Evolutionary conservation across 345 rosid genomes (phyloP).

Genomic region (Litchi chinensis): DNA sequence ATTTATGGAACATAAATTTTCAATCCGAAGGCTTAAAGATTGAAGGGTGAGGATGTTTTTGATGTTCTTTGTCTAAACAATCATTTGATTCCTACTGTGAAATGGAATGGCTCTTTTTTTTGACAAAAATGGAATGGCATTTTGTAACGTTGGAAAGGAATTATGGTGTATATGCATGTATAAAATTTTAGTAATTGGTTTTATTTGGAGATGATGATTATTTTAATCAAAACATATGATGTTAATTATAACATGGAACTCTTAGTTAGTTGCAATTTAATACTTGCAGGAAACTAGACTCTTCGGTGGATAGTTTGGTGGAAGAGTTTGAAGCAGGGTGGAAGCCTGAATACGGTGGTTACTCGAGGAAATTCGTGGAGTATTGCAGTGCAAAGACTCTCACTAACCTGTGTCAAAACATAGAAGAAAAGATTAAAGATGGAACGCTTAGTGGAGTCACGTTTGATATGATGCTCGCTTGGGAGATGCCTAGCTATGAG

Average conservation of each 20-base stretch:
- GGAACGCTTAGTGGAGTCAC: slow-evolving; percentile 72
- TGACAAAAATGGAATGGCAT: neutral
- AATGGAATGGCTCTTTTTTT: neutral
- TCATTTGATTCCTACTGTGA: neutral
- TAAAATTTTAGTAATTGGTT: neutral
- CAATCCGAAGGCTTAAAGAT: neutral
- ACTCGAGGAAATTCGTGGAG: slow-evolving; percentile 70
- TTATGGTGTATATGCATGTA: neutral
- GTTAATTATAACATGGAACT: neutral
- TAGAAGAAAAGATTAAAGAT: slow-evolving; percentile 59
- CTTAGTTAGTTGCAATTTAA: neutral
- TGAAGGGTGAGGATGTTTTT: neutral
- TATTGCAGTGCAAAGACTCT: slow-evolving; percentile 63
- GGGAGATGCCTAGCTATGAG: slow-evolving; percentile 78
- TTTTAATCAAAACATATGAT: neutral
- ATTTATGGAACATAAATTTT: neutral
- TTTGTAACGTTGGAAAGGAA: neutral
- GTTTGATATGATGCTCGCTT: slow-evolving; percentile 85
- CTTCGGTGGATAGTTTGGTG: slow-evolving; percentile 48
- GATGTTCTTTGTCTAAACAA: neutral
- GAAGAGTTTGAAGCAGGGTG: slow-evolving; percentile 69
- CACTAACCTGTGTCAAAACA: slow-evolving; percentile 42
- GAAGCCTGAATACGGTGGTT: slow-evolving; percentile 49
- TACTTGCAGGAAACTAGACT: slow-evolving; percentile 50
- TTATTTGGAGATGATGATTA: neutral